A percentile compares a stretch with the other conserved stretches of the same genome.
phyloP scores from a whole-genome alignment of 352 stramenopile species.

The Phytopythium cucurbitacearum region DNA sequence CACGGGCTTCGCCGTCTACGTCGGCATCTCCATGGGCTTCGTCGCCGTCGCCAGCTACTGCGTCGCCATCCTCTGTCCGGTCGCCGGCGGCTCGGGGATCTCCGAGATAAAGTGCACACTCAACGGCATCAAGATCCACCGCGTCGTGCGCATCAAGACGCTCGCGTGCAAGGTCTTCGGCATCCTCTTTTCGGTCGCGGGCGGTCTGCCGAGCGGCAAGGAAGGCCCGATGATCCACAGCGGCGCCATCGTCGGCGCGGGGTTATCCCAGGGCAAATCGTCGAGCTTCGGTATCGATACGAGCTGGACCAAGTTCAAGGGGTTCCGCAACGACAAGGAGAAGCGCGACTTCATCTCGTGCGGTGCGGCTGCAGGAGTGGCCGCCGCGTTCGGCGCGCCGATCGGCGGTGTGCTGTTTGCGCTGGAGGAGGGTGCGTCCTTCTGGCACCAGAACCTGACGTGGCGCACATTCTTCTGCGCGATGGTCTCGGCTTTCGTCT shows the following conservation, averaged over 20 bases:
- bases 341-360: slow-evolving; percentile 98
- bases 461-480: slow-evolving; percentile 98
- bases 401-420: slow-evolving; percentile 98
- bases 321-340: slow-evolving; percentile 93
- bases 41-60: slow-evolving; percentile 87
- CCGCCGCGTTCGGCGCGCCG: slow-evolving; percentile 95
- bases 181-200: slow-evolving; percentile 82
- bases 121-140: slow-evolving; percentile 97
- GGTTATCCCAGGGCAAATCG: slow-evolving; percentile 93
- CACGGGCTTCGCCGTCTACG: slow-evolving; percentile 87
- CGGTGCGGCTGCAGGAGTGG: slow-evolving; percentile 95
- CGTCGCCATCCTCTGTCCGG: slow-evolving; percentile 94
- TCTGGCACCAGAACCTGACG: slow-evolving; percentile 98
- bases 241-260: slow-evolving; percentile 91
- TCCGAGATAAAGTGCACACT: slow-evolving; percentile 98
- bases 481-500: slow-evolving; percentile 88
- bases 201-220: slow-evolving; percentile 76
- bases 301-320: slow-evolving; percentile 87
- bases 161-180: slow-evolving; percentile 94
- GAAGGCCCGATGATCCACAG: slow-evolving; percentile 92
- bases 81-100: slow-evolving; percentile 95
- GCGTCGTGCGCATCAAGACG: slow-evolving; percentile 95
- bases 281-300: slow-evolving; percentile 86
- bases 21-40: slow-evolving; percentile 90
- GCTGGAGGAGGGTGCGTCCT: slow-evolving; percentile 97